Conservation (phyloP, 1,284 basidiomycete species). For the Coniophora puteana region DNA sequence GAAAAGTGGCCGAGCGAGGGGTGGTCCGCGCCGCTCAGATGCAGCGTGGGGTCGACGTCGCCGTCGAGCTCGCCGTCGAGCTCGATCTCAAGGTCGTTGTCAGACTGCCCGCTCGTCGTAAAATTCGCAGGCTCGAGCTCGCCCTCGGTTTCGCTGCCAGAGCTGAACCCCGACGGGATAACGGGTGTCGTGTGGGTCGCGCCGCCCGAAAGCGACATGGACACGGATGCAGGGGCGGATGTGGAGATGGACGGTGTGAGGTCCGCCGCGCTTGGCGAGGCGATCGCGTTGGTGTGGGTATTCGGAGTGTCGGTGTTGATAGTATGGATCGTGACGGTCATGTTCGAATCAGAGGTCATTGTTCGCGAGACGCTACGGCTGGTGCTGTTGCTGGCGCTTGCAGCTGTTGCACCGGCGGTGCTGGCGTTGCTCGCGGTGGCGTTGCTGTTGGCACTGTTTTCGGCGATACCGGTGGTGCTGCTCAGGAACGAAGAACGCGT, state of each 20-base stretch:
- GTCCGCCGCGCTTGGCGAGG: too few relatives aligned
- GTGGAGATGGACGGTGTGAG: too few relatives aligned
- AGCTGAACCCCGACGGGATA: too few relatives aligned
- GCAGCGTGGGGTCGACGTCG: conserved; percentile 16
- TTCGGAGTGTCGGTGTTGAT: neutral
- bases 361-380: too few relatives aligned
- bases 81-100: conserved; percentile 1
- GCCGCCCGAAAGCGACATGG: conserved; percentile 4
- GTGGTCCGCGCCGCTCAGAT: too few relatives aligned
- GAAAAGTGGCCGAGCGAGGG: conserved; percentile 29
- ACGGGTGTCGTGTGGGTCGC: conserved; percentile 3
- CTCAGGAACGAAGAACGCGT: neutral
- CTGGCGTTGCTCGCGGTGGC: too few relatives aligned
- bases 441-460: too few relatives aligned
- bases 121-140: conserved; percentile 19
- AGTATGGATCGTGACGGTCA: neutral
- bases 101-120: conserved; percentile 16
- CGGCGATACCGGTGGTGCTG: conserved; percentile 7
- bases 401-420: too few relatives aligned
- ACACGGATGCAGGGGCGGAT: too few relatives aligned
- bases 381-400: too few relatives aligned
- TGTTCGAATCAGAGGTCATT: neutral
- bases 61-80: conserved; percentile 6
- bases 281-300: too few relatives aligned
- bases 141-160: conserved; percentile 31